phyloP scores from a whole-genome alignment of 441 rosid genomes.

The Kokia cookei region DNA sequence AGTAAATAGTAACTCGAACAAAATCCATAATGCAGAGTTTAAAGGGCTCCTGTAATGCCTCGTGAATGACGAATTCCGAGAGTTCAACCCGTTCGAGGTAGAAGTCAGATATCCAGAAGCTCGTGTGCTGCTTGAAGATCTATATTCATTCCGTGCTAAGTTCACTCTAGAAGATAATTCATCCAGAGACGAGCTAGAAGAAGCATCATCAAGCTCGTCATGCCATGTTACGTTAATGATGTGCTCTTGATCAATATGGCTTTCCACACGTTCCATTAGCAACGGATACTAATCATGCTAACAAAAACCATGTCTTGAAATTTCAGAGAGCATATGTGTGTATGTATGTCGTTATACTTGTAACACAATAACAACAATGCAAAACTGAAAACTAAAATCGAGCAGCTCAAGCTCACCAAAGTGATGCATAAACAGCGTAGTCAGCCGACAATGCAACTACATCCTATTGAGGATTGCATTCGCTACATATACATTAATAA shows the following conservation, averaged over 20 bases:
- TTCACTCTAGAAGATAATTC: conserved; percentile 20
- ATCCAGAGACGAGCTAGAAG: conserved; percentile 37
- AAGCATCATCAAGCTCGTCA: conserved; percentile 15
- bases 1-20: conserved; percentile 56
- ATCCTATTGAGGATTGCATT: no score
- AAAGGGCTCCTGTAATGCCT: conserved; percentile 53
- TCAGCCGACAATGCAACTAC: no score
- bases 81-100: conserved; percentile 27
- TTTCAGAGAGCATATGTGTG: background rate
- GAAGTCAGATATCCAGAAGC: conserved; percentile 16
- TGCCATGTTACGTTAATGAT: conserved; percentile 37
- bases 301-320: background rate
- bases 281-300: conserved; percentile 23
- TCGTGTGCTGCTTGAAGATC: conserved; percentile 17
- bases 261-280: conserved; percentile 43
- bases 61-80: conserved; percentile 23
- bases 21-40: conserved; percentile 68
- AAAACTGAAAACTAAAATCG: background rate
- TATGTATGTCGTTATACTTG: background rate
- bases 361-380: background rate
- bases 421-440: background rate
- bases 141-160: conserved; percentile 24
- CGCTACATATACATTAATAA: background rate
- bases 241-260: conserved; percentile 28
- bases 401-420: background rate